Evolutionary conservation across 139 green algal species (phyloP).

Genomic region (Coelastrella sp.): DNA sequence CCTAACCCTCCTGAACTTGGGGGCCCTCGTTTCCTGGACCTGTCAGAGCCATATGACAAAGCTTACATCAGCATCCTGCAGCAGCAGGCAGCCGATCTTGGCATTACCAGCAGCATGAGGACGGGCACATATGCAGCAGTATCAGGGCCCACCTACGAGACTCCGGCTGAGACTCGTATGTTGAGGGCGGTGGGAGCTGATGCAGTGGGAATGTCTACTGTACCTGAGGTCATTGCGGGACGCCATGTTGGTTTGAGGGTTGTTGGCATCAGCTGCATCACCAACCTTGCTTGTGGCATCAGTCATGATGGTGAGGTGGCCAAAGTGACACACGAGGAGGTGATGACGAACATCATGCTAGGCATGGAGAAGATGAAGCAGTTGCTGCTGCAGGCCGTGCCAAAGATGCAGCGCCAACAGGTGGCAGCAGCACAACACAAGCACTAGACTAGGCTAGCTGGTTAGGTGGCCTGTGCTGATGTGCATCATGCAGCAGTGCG

Average conservation of each 20-base stretch:
- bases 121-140: slow-evolving; percentile 47
- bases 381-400: slow-evolving; percentile 43
- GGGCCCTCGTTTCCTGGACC: slow-evolving; percentile 48
- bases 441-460: not conserved
- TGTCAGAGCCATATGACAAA: slow-evolving; percentile 42
- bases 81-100: not conserved
- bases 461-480: not conserved
- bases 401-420: slow-evolving; percentile 21
- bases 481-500: not conserved
- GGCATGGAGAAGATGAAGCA: slow-evolving; percentile 40
- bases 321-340: slow-evolving; percentile 45
- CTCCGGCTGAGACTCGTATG: slow-evolving; percentile 51
- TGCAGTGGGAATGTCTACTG: slow-evolving; percentile 52
- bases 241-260: slow-evolving; percentile 43
- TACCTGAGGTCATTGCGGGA: slow-evolving; percentile 51
- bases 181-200: slow-evolving; percentile 41
- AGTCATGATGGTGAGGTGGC: slow-evolving; percentile 35
- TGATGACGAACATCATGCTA: slow-evolving; percentile 38
- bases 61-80: slow-evolving; percentile 23
- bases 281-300: slow-evolving; percentile 45
- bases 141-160: slow-evolving; percentile 49
- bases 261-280: slow-evolving; percentile 48
- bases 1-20: slow-evolving; percentile 45
- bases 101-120: not conserved
- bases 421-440: slow-evolving; percentile 11